Base-by-base conservation (phyloP, 352 stramenopile species). In the Phytopythium ostracodes region DNA sequence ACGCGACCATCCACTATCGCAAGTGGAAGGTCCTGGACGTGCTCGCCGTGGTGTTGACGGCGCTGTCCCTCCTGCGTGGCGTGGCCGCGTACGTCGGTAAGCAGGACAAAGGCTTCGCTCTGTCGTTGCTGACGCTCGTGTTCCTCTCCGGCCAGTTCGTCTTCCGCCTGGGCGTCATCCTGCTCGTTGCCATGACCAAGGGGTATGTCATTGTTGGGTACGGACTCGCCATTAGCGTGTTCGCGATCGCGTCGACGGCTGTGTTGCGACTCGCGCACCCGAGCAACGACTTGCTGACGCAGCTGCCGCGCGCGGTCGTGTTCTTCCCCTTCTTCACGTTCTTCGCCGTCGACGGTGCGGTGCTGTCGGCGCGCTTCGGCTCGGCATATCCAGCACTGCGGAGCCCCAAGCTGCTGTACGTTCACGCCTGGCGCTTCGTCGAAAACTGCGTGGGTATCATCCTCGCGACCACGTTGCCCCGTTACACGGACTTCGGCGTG, bases 1-100 rank as follows among this genome's bases (percentile, higher is more conserved):
- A 91, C 49, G 81, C 81, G 10, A 91, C 79, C 10, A 89, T 91
- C 59, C 79, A 91, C 68, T 91, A 91, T 66, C 81, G 79, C 71
- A 91, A 89, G 75, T 89, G 79, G 79, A 68, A 84, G 44, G 59
- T 83, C 36, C 67, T 87, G 27, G 81, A 91, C 52, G 62, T 91
- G 1, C 85, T 79, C 63, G 77, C 81, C 0, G 79, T 89, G 18
- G 53, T 65, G 25, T 82, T 80, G 0, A 87, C 79, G 2, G 73
- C 75, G 14, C 20, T 88, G 43, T 83, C 77, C 22, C 67, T 91
- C 1, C 47, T 84, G 27, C 70, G 75, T 42, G 81, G 73, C 12
- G 73, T 81, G 31, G 59, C 68, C 0, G 58, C 47, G 25, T 89
- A 81, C 54, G 63, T 87, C 17, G 76, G 63, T 50, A 84, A 84